Conservation (phyloP, 768 basidiomycete genomes). For the Boletus tylopilopsis region DNA sequence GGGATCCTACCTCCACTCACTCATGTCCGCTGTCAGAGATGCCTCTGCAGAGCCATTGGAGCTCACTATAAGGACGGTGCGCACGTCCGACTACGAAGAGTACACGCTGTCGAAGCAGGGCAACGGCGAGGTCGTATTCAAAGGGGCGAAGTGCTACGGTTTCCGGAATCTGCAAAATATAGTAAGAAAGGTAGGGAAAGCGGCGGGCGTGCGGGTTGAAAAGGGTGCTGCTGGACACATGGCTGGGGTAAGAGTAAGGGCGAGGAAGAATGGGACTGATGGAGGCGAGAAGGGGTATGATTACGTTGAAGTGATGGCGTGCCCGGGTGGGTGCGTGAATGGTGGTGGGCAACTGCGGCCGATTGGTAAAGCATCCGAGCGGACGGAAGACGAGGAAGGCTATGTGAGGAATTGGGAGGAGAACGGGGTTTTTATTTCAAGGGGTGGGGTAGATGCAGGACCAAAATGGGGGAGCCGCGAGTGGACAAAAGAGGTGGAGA, state of each 20-base stretch:
- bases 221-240: slow-evolving; percentile 60
- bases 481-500: slow-evolving; percentile 81
- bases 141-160: slow-evolving; percentile 94
- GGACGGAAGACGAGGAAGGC: slow-evolving; percentile 58
- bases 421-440: slow-evolving; percentile 39
- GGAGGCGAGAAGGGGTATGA: slow-evolving; percentile 58
- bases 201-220: slow-evolving; percentile 69
- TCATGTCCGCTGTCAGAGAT: slow-evolving; percentile 54
- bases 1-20: slow-evolving; percentile 85
- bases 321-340: slow-evolving; percentile 95
- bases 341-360: slow-evolving; percentile 79
- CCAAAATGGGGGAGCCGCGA: slow-evolving; percentile 80
- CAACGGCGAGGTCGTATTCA: slow-evolving; percentile 69
- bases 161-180: slow-evolving; percentile 97
- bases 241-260: slow-evolving; percentile 26
- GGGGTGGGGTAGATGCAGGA: slow-evolving; percentile 19
- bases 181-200: slow-evolving; percentile 87
- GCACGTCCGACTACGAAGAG: slow-evolving; percentile 77
- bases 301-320: slow-evolving; percentile 98
- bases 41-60: slow-evolving; percentile 44
- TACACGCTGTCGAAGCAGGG: slow-evolving; percentile 47
- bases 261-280: slow-evolving; percentile 32
- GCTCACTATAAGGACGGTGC: slow-evolving; percentile 54
- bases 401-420: slow-evolving; percentile 60
- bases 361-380: slow-evolving; percentile 17